These are phyloP conservation scores for Lichtheimia ramosa DNA, from an alignment of 371 early-diverging fungal species.

Conservation along the genomic window DNA sequence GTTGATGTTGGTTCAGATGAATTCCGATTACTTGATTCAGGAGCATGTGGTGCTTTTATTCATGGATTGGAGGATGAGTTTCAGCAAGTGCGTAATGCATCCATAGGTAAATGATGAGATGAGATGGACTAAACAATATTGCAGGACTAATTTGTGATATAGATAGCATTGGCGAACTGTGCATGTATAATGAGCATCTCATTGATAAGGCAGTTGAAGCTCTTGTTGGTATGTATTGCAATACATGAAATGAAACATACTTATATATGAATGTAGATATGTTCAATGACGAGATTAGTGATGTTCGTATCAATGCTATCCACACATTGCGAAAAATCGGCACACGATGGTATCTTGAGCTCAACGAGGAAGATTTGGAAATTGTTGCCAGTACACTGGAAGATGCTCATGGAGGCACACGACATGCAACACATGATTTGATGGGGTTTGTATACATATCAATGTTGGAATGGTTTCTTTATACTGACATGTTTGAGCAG, in stretches of 20 bases:
- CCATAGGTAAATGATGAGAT: slow-evolving; percentile 64
- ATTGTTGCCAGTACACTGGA: slow-evolving; percentile 75
- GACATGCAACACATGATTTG: slow-evolving; percentile 69
- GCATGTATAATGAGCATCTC: slow-evolving; percentile 63
- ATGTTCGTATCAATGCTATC: slow-evolving; percentile 81
- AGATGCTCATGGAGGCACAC: slow-evolving; percentile 66
- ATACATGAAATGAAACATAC: not conserved
- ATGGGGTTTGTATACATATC: slow-evolving; percentile 44
- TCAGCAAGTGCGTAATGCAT: slow-evolving; percentile 81
- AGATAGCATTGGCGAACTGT: slow-evolving; percentile 80
- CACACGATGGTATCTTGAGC: slow-evolving; percentile 45
- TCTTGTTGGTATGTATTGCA: slow-evolving; percentile 60
- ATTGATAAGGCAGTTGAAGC: slow-evolving; percentile 69
- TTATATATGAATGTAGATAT: slow-evolving; percentile 61
- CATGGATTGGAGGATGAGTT: slow-evolving; percentile 93
- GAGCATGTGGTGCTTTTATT: slow-evolving; percentile 88
- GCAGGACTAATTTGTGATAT: slow-evolving; percentile 3
- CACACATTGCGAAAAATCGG: slow-evolving; percentile 75
- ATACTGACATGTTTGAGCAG: not conserved
- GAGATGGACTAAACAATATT: too few relatives aligned
- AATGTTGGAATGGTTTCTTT: not conserved
- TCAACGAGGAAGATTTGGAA: slow-evolving; percentile 77
- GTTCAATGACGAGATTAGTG: slow-evolving; percentile 90
- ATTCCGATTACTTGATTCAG: slow-evolving; percentile 67
- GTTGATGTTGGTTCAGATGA: slow-evolving; percentile 66